Evolutionary conservation across 768 basidiomycete genomes (phyloP), one percentile per base, ranked within the genome.

Genomic region (Solioccasus polychromus): DNA sequence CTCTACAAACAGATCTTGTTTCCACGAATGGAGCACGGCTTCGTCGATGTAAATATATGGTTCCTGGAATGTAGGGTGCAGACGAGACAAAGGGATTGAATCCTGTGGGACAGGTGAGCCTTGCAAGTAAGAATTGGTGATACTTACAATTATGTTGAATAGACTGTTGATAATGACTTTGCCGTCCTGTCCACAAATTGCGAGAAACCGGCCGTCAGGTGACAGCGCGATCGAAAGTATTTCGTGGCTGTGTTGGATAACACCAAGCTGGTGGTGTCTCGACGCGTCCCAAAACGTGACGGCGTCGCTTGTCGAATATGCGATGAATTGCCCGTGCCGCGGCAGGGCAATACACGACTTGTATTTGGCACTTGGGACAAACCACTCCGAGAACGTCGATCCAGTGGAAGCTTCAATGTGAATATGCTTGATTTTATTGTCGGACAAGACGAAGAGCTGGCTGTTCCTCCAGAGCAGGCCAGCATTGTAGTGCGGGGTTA

Each of bases 1-100:
- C 1, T 42, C 9, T 10, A 20, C 24, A 12, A 53, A 44, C 14
- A 17, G 9, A 17, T n/a, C 24, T 3, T 9, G 15, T 9, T 15
- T 31, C 48, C 51, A 52, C 2, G 23, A 14, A 25, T 32, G 22
- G 5, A 53, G 24, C 7, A 7, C 48, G n/a, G 20, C 34, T 4
- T 36, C 17, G 1, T 30, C 24, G 10, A 51, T 36, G 11, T 17
- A 20, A 15, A 50, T 30, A 6, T 35, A 17, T 11, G 48, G 47
- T 18, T 35, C 39, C 23, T 30, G 25, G 3, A 23, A 20, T 11
- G 30, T 20, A 5, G 38, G 24, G 8, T 39, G 19, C 8, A 14
- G n/a, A 3, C 32, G 40, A 12, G 22, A 20, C 19, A 39, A 25
- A 14, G 42, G 41, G 5, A 43, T 26, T 8, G 6, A 9, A 32